Percentiles rank a stretch among this genome's conserved stretches.
Conservation (phyloP, 1,284 basidiomycete species). For the Malassezia vespertilionis region DNA sequence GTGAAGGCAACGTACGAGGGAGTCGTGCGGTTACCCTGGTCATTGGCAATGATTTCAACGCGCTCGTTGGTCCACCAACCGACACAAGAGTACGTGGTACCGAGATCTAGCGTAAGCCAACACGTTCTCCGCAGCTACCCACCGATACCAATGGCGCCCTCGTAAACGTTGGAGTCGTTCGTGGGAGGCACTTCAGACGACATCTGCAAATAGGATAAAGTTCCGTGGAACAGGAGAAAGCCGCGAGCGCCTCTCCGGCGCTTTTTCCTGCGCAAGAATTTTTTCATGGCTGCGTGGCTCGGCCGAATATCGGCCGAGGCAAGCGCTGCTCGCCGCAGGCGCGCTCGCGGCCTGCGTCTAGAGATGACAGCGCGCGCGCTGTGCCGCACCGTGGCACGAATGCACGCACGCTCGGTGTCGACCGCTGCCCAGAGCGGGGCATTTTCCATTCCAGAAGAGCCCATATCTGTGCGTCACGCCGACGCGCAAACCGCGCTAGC, state of each 20-base stretch:
- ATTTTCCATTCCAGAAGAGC: slow-evolving; percentile 16
- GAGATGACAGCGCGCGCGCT: slow-evolving; percentile 1
- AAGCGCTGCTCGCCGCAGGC: not conserved
- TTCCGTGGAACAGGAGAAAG: slow-evolving; percentile 21
- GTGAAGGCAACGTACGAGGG: slow-evolving; percentile 99
- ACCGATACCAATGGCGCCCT: slow-evolving; percentile 90
- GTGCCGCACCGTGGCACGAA: slow-evolving; percentile 5
- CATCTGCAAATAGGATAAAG: slow-evolving; percentile 31
- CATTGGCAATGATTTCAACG: slow-evolving; percentile 50
- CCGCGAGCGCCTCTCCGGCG: not conserved
- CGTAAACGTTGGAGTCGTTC: slow-evolving; percentile 68
- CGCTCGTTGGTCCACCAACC: slow-evolving; percentile 44
- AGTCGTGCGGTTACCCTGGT: slow-evolving; percentile 86
- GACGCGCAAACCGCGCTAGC: slow-evolving; percentile 5
- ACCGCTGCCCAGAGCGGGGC: not conserved
- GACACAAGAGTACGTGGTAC: slow-evolving; percentile 76
- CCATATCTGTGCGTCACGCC: slow-evolving; percentile 5
- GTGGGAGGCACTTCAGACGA: slow-evolving; percentile 45
- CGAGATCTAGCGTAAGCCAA: slow-evolving; percentile 42
- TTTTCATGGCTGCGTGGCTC: slow-evolving; percentile 5
- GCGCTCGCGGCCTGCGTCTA: not conserved
- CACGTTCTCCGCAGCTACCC: slow-evolving; percentile 20
- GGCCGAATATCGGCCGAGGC: slow-evolving; percentile 16
- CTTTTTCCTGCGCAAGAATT: slow-evolving; percentile 11
- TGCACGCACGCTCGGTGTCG: not conserved